Evolutionary conservation across 73 alveolate species (phyloP).

Genomic region (Symbiodinium pilosum): DNA sequence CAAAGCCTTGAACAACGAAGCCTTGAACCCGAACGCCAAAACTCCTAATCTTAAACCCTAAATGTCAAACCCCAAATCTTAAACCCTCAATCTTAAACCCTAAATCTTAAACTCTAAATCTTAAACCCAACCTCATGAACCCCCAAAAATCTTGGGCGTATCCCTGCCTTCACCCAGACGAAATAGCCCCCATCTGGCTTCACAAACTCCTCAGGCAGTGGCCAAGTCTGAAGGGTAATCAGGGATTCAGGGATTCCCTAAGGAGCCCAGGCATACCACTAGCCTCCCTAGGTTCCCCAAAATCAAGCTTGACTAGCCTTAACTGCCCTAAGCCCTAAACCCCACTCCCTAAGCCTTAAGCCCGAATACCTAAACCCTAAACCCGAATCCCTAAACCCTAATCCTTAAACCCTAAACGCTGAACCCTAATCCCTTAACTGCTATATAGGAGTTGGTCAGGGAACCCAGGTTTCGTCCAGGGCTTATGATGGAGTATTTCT

Average conservation of each 20-base stretch:
- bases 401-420: neutral
- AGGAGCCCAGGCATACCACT: neutral
- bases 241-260: no score
- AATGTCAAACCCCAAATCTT: no score
- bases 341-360: neutral
- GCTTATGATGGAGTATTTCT: no score
- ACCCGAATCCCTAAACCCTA: neutral
- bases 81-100: no score
- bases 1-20: no score
- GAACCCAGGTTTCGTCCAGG: no score
- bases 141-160: neutral
- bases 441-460: no score
- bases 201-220: neutral
- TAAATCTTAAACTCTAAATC: no score
- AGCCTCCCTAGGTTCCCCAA: neutral
- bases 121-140: no score
- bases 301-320: neutral
- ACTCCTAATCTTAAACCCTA: no score
- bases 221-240: neutral
- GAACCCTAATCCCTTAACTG: no score
- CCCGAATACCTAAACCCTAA: neutral
- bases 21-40: no score
- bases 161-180: constrained; percentile 47
- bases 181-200: constrained; percentile 46
- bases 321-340: neutral